Conservation (phyloP, 2,329 filamentous ascomycete genomes). For the Talaromyces sp. region DNA sequence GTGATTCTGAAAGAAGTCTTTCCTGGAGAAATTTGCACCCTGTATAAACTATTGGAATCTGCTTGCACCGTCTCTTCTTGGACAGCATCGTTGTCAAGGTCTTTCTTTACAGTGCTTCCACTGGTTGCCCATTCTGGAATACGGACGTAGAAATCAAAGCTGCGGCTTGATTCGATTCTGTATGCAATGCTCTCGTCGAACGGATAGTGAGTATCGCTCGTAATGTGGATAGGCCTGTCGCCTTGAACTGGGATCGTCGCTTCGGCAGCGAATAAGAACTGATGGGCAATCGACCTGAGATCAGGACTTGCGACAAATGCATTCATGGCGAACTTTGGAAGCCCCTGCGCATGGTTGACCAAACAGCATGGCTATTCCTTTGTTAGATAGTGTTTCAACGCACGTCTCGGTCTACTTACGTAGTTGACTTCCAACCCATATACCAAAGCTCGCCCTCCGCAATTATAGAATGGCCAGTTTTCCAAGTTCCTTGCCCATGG, state of each 20-base stretch:
- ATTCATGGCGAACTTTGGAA: conserved; percentile 13
- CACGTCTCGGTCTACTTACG: neutral
- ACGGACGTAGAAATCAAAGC: conserved; percentile 10
- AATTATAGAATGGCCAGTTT: conserved; percentile 12
- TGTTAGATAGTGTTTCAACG: neutral
- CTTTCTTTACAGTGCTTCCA: conserved; percentile 6
- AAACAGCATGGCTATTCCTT: conserved; percentile 11
- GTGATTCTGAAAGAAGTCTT: conserved; percentile 4
- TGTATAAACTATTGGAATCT: conserved; percentile 5
- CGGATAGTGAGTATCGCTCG: conserved; percentile 9
- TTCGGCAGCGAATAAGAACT: conserved; percentile 10
- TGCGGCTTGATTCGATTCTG: conserved; percentile 5
- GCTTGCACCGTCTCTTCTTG: conserved; percentile 9
- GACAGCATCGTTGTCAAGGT: neutral
- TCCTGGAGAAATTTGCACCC: conserved; percentile 3
- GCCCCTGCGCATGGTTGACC: conserved; percentile 12
- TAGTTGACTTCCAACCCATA: conserved; percentile 13
- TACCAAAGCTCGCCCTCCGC: conserved; percentile 8
- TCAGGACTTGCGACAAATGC: conserved; percentile 11
- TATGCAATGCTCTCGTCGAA: conserved; percentile 9
- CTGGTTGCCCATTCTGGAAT: conserved; percentile 10
- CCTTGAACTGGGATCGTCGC: conserved; percentile 8
- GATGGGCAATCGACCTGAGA: conserved; percentile 7
- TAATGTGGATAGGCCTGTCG: conserved; percentile 5
- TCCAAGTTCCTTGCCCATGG: conserved; percentile 9